These are phyloP conservation scores for Boletellus sp. DNA, from an alignment of 768 basidiomycete species.

Conservation along the genomic window DNA sequence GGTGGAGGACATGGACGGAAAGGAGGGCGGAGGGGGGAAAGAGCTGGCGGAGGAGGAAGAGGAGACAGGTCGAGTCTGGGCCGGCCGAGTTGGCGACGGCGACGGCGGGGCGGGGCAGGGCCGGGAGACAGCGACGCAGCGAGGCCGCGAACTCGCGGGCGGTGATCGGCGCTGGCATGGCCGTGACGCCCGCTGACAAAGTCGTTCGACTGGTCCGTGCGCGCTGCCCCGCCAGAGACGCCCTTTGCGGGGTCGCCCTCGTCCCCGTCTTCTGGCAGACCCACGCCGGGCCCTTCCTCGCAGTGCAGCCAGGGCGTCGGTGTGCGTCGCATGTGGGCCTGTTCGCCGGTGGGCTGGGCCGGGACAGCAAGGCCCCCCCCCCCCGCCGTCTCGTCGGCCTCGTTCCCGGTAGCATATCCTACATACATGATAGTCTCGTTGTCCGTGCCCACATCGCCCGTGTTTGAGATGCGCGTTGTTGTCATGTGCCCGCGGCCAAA, in stretches of 20 bases:
- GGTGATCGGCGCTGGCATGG: slow-evolving; percentile 35
- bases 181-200: too few species aligned
- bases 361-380: too few species aligned
- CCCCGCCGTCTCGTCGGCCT: too few species aligned
- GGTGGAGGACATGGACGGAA: slow-evolving; percentile 68
- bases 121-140: slow-evolving; percentile 28
- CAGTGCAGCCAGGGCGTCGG: too few species aligned
- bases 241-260: slow-evolving; percentile 24
- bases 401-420: too few species aligned
- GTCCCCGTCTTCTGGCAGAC: slow-evolving; percentile 20
- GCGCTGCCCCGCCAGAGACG: slow-evolving; percentile 15
- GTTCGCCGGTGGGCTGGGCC: too few species aligned
- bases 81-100: slow-evolving; percentile 81
- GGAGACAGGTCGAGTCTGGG: slow-evolving; percentile 75
- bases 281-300: slow-evolving; percentile 19
- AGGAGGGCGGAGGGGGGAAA: slow-evolving; percentile 34
- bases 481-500: slow-evolving; percentile 21
- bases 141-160: slow-evolving; percentile 46
- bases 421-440: background rate
- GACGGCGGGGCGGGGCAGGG: background rate
- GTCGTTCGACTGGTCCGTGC: too few species aligned
- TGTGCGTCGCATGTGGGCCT: too few species aligned
- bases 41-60: slow-evolving; percentile 58
- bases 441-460: background rate
- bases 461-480: background rate